Evolutionary conservation across 768 basidiomycete genomes (phyloP).

Genomic region (Tylopilus subfusipes): DNA sequence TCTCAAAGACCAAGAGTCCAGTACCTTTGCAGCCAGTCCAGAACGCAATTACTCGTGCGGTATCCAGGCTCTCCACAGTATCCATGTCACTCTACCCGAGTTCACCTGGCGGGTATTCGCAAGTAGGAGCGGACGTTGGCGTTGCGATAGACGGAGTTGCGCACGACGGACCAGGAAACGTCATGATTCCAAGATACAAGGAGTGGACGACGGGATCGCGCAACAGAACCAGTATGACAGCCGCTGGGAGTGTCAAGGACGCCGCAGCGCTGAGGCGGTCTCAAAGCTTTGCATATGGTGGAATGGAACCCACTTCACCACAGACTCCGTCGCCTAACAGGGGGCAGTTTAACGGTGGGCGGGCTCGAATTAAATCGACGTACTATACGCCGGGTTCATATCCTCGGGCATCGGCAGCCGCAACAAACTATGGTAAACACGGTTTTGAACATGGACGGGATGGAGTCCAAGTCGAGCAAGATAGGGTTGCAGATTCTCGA

Average conservation of each 20-base stretch:
- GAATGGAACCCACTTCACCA: slow-evolving; percentile 49
- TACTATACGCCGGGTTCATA: slow-evolving; percentile 56
- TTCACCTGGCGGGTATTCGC: slow-evolving; percentile 35
- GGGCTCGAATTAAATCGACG: slow-evolving; percentile 65
- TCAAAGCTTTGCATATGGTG: slow-evolving; percentile 50
- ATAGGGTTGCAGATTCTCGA: slow-evolving; percentile 40
- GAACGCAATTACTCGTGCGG: slow-evolving; percentile 37
- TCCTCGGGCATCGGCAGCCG: slow-evolving; percentile 50
- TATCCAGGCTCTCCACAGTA: slow-evolving; percentile 39
- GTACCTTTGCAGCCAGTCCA: slow-evolving; percentile 40
- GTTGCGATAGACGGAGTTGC: slow-evolving; percentile 37
- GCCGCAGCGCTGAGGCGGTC: slow-evolving; percentile 24
- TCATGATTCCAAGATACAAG: slow-evolving; percentile 33
- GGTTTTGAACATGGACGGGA: slow-evolving; percentile 34
- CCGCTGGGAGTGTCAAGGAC: slow-evolving; percentile 20
- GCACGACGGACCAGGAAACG: slow-evolving; percentile 40
- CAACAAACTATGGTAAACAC: slow-evolving; percentile 33
- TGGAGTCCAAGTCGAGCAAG: slow-evolving; percentile 25
- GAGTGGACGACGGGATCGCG: slow-evolving; percentile 26
- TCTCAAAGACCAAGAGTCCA: slow-evolving; percentile 25
- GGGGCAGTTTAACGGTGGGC: slow-evolving; percentile 42
- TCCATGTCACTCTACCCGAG: slow-evolving; percentile 49
- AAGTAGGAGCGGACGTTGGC: slow-evolving; percentile 28
- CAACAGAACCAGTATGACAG: slow-evolving; percentile 23
- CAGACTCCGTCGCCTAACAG: slow-evolving; percentile 21